Evolutionary conservation across 768 basidiomycete genomes (phyloP), one percentile per base, ranked within the genome.

Genomic region (Termitomyces sp.): DNA sequence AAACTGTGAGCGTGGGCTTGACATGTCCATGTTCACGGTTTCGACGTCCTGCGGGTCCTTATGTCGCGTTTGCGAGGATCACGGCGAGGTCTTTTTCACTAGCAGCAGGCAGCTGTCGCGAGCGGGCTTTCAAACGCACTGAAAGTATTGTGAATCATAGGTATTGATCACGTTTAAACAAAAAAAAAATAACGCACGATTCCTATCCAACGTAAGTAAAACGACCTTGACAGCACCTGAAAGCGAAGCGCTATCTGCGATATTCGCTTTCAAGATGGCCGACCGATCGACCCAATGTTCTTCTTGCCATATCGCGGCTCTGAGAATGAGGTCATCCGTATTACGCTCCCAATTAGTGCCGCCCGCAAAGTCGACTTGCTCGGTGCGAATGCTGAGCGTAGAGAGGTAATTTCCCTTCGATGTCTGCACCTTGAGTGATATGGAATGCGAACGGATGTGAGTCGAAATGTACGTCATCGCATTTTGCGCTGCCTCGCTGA

Each of bases 281-380:
- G 91, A 86, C 17, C 93, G 84, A 72, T 96, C 91, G 34, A 86
- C 74, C 85, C 93, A 98, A 65, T 98, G 93, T 34, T 93, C 88
- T 52, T 88, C 81, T 65, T 98, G 96, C 90, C 93, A 98, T 48
- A 90, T 79, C 17, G 92, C 94, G 35, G 93, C 89, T 64, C 90
- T 87, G 43, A 98, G 79, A 56, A 99, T 97, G 51, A 95, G 77
- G 64, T 98, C 96, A 65, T 98, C 97, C 91, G 97, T 94, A 57
- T 80, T 92, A 38, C 88, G 79, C 45, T 88, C 87, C 63, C 73
- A 54, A 66, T 74, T 61, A 58, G 63, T 60, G 24, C 64, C 71
- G 30, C 72, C 71, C 22, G 77, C 65, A 65, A 93, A 90, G 58
- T 92, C 87, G 56, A 94, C 80, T 58, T 88, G 81, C 68, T 98